Base-by-base conservation (phyloP, 805 yeast species). In the Cyberlindnera xishuangbannaensis region DNA sequence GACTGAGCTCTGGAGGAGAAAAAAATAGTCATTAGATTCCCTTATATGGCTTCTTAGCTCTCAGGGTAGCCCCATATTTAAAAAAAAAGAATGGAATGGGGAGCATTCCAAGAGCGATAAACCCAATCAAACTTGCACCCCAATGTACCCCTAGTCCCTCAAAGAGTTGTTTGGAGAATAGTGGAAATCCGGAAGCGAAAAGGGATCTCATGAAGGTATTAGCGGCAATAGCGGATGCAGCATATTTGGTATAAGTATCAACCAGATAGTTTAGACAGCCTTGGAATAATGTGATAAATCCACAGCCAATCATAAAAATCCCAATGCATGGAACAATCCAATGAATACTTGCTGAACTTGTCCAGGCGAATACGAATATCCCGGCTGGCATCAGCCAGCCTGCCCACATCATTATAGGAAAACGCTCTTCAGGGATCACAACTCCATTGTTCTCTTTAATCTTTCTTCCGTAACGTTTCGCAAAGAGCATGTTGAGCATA, bases 151-250 rank as follows among this genome's bases (percentile, higher is more conserved):
- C 66, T 50, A 77, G 47, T 35, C 63, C 63, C 16, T 49, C 52
- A 50, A 73, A 75, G 72, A 77, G 64, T 38, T 65, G 69, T 22
- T 58, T 51, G 4, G 78, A 71, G 49, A 76, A 75, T 29, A 77
- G 55, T 15, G 84, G 83, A 64, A 78, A 76, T 2, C 65, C 69
- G 20, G 76, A 79, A 19, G 75, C 84, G 53, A 75, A 69, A 5
- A 67, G 55, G 0, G 82, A 74, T 51, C 83, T 64, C 31, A 71
- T 50, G 36, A 77, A 70, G 1, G 83, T 73, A 42, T 76, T 75
- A 6, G 77, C 82, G 4, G 84, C 82, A 35, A 76, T 61, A 3
- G 81, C 80, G 11, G 79, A 71, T 2, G 83, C 83, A 7, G 82
- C 74, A 42, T 65, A 70, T 28, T 64, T 55, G 22, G 74, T 63